Conservation (phyloP, 2,329 filamentous ascomycete species). For the Beauveria varroae region DNA sequence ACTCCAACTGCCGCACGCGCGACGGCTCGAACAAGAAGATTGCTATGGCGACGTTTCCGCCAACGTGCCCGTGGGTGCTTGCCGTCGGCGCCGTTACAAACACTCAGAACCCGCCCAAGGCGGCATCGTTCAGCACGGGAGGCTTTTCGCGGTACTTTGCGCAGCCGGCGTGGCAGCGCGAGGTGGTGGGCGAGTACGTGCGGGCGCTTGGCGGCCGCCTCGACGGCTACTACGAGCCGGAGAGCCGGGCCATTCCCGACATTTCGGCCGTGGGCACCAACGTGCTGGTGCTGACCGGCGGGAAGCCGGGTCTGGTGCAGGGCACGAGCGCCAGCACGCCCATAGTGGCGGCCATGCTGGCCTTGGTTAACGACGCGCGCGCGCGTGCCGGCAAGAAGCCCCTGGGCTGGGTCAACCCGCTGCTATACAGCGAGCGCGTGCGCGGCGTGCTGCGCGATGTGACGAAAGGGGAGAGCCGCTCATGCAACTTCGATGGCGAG, state of each 20-base stretch:
- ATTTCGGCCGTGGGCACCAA: conserved; percentile 50
- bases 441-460: conserved; percentile 34
- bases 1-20: conserved; percentile 49
- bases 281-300: conserved; percentile 34
- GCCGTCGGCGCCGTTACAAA: conserved; percentile 52
- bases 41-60: conserved; percentile 57
- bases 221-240: conserved; percentile 34
- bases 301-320: conserved; percentile 20
- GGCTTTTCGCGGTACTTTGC: conserved; percentile 47
- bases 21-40: conserved; percentile 48
- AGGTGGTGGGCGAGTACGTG: conserved; percentile 33
- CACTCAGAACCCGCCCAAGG: conserved; percentile 28
- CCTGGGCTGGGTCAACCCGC: conserved; percentile 47
- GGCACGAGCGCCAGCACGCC: conserved; percentile 48
- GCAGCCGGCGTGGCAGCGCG: conserved; percentile 38
- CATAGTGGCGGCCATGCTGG: conserved; percentile 46
- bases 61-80: conserved; percentile 61
- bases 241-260: conserved; percentile 43
- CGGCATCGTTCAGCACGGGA: conserved; percentile 39
- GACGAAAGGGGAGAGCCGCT: conserved; percentile 29
- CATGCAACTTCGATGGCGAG: conserved; percentile 28
- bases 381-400: conserved; percentile 38
- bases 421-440: conserved; percentile 35
- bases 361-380: conserved; percentile 47
- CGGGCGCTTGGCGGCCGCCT: conserved; percentile 33